Base-by-base conservation (phyloP, 1,139 yeast species). In the Keqinozyma sinolaborantium region DNA sequence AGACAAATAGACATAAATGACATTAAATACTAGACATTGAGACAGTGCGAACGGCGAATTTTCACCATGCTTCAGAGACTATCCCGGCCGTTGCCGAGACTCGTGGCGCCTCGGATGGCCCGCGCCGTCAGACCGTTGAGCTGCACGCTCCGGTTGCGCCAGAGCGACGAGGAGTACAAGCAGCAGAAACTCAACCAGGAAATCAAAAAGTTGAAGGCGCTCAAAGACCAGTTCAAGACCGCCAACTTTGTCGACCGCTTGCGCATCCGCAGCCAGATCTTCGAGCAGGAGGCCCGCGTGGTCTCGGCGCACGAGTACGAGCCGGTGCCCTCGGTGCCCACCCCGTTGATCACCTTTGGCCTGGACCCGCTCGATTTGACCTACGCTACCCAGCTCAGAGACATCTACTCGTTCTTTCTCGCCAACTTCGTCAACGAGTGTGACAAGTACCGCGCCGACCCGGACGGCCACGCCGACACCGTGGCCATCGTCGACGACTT, bases 241-340 rank as follows among this genome's bases (percentile, higher is more conserved):
- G 57, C 63, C 6, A 51, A 55, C n/a, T 49, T 58, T 33, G 40
- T 59, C 26, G 60, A 56, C 26, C 50, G 47, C 32, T 38, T 56
- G 30, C 44, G 45, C 33, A 40, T 60, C 26, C 52, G 48, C 20
- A 42, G 55, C 9, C 45, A 53, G 33, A 39, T 60, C 4, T 40
- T 49, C 20, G 50, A 51, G 28, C 64, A 57, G 34, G 63, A 58
- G 35, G 36, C 42, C 30, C 38, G 47, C 37, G 44, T 58, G 7
- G 41, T 56, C 3, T 45, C 47, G 34, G 52, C 54, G 7, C 62
- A 53, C 32, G 42, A 48, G 13, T 37, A 38, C 33, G 45, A 47
- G 28, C 26, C 39, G 16, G 44, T 39, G 21, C 50, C 43, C 24
- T 47, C 43, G 24, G 38, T 50, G 7, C 34, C 45, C 16, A 45